These are phyloP conservation scores for Neurospora hispaniola DNA, from an alignment of 495 filamentous ascomycete genomes.

Conservation along the genomic window DNA sequence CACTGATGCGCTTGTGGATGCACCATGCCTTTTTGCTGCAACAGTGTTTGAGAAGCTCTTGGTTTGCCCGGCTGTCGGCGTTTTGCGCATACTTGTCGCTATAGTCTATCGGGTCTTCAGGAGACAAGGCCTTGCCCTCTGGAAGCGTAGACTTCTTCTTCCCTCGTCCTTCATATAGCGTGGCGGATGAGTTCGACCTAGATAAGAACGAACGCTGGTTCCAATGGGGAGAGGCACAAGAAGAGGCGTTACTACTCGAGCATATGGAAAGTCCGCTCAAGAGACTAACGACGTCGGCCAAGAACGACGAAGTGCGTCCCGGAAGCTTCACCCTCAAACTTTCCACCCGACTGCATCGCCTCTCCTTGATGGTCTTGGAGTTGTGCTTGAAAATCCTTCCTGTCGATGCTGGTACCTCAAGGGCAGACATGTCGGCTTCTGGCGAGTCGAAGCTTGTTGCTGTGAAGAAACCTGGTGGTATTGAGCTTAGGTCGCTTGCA, in stretches of 20 bases:
- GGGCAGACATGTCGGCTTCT: not conserved
- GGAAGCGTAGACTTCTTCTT: not conserved
- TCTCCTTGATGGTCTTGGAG: not conserved
- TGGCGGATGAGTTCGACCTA: not conserved
- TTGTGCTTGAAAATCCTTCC: not conserved
- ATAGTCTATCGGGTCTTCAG: not conserved
- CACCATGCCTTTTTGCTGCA: constrained; percentile 8
- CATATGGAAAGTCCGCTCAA: constrained; percentile 8
- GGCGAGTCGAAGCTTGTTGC: not conserved
- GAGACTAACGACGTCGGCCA: constrained; percentile 7
- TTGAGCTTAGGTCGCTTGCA: not conserved
- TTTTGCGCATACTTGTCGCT: not conserved
- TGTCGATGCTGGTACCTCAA: not conserved
- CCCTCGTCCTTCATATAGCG: not conserved
- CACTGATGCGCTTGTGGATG: constrained; percentile 11
- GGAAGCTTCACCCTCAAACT: constrained; percentile 6
- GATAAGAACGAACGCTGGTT: constrained; percentile 2
- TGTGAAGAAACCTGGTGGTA: not conserved
- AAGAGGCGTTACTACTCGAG: constrained; percentile 2
- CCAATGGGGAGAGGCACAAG: not conserved
- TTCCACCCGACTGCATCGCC: not conserved
- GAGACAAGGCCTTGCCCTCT: not conserved
- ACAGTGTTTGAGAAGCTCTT: constrained; percentile 7
- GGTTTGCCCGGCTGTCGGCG: constrained; percentile 2
- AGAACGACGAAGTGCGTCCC: constrained; percentile 10